These are phyloP conservation scores for Tulasnella sp. DNA, from an alignment of 768 basidiomycete species.

Conservation along the genomic window DNA sequence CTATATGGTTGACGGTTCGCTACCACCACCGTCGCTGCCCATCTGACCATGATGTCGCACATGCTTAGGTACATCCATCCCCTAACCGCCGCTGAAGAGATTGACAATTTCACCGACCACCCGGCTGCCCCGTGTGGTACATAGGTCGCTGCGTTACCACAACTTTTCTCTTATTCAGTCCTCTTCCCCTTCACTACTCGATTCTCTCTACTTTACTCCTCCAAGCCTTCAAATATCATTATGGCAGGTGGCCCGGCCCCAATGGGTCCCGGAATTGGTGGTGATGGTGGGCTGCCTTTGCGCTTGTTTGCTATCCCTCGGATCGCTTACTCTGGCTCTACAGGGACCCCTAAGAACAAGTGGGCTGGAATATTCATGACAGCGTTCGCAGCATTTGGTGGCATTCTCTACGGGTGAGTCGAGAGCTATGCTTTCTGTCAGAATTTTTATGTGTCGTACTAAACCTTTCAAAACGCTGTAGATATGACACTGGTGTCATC, in stretches of 20 bases:
- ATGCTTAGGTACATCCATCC: no score
- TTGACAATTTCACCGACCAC: no score
- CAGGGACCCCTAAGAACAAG: conserved; percentile 1
- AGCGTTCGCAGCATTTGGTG: conserved; percentile 23
- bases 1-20: background rate
- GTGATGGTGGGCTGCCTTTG: background rate
- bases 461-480: conserved; percentile 25
- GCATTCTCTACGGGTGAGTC: conserved; percentile 24
- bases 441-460: background rate
- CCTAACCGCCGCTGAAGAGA: no score
- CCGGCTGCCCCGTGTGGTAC: no score
- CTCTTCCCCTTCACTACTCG: no score
- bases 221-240: background rate
- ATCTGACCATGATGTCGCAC: no score
- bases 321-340: background rate
- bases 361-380: conserved; percentile 16
- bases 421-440: background rate
- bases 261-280: background rate
- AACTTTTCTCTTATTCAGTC: background rate
- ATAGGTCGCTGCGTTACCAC: background rate
- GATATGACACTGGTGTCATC: conserved; percentile 80
- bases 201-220: background rate
- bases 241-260: background rate
- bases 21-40: no score
- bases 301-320: background rate